Base-by-base conservation (phyloP, 768 basidiomycete genomes). In the Trametes coccinea region DNA sequence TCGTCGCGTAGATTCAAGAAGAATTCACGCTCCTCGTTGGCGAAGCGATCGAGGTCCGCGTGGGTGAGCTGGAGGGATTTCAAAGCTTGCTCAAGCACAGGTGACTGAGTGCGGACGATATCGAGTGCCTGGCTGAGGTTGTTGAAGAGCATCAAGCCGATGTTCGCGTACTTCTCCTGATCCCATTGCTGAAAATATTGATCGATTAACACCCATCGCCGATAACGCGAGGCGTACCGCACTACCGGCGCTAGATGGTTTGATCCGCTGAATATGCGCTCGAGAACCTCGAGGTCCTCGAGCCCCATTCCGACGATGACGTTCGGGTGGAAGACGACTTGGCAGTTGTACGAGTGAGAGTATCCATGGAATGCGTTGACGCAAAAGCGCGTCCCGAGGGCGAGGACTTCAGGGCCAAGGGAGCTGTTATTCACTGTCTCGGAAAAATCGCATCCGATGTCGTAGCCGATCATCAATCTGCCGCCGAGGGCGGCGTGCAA, bases 331-430 rank as follows among this genome's bases (percentile, higher is more conserved):
- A 71, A 53, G 0, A 54, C 29, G 7, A 71, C 51, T 51, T 78
- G 77, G 50, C 78, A 79, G 5, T 16, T 1, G 54, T 68, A 68
- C 59, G 72, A 66, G 58, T 79, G 76, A 9, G 71, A 57, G 61
- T 75, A 75, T 0, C 76, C 74, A 64, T 77, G 75, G 56, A 77
- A 77, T 2, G 73, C 65, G 50, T 71, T 61, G 16, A 72, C 67
- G 34, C 54, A 61, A 39, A 57, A 55, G 16, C 52, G 62, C 17
- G 33, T 31, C 11, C 33, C 34, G 40, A 54, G 51, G 5, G 44
- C 49, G 6, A 3, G 3, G 29, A 44, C 56, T 11, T 33, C n/a
- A 1, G 16, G 14, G 3, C 59, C 64, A 13, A 68, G 63, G 8
- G 53, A 57, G 45, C 60, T 65, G 13, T 27, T 7, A 2, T 9